phyloP scores from a whole-genome alignment of 345 rosid genomes.

The Camelina sativa region DNA sequence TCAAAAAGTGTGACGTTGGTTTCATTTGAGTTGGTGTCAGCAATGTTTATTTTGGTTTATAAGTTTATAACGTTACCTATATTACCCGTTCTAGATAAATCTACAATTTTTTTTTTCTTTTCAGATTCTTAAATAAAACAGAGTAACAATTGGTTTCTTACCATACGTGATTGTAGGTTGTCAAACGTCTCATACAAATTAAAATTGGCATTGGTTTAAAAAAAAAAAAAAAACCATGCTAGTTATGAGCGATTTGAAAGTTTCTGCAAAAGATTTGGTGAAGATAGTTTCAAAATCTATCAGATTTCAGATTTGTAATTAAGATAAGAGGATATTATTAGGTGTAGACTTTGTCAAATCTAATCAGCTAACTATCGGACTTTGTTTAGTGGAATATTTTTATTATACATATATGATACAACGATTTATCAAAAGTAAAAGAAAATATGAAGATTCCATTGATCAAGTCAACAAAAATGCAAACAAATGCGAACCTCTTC shows the following conservation, averaged over 20 bases:
- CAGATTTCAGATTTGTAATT: conserved; percentile 26
- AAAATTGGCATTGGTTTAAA: no score
- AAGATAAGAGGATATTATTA: conserved; percentile 15
- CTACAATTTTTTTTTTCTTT: neutral
- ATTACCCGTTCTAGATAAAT: neutral
- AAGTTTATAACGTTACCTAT: neutral
- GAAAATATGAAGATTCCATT: conserved; percentile 24
- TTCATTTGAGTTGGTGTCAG: conserved; percentile 39
- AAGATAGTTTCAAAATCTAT: conserved; percentile 36
- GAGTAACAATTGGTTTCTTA: neutral
- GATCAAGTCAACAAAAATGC: conserved; percentile 41
- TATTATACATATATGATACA: no score
- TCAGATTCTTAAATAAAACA: neutral
- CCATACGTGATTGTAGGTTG: neutral
- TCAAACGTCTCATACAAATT: no score
- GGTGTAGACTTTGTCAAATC: conserved; percentile 42
- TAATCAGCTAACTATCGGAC: neutral
- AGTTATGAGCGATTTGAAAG: conserved; percentile 29
- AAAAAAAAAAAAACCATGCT: neutral
- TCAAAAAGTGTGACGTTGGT: conserved; percentile 45
- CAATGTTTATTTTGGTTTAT: neutral
- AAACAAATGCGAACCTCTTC: conserved; percentile 23
- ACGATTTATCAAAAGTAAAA: neutral
- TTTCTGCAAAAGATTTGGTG: conserved; percentile 35
- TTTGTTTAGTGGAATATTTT: neutral